These are phyloP conservation scores for Novymonas esmeraldas DNA, from an alignment of 208 protist genomes.

Conservation along the genomic window DNA sequence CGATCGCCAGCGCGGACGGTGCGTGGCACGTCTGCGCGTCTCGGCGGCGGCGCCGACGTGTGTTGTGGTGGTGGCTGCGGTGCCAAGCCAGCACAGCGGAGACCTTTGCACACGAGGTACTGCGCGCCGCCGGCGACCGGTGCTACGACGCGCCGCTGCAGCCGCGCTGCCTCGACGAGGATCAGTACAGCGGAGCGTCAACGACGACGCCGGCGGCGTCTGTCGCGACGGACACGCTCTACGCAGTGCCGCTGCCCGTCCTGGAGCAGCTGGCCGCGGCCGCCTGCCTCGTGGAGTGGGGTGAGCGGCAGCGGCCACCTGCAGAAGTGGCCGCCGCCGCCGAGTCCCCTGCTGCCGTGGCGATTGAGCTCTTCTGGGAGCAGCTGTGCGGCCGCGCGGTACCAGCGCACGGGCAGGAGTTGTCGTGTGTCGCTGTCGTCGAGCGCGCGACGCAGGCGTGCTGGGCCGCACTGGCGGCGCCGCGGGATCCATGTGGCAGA, in stretches of 20 bases:
- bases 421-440: slow-evolving; percentile 5
- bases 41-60: slow-evolving; percentile 10
- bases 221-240: background rate
- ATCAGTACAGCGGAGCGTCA: no score
- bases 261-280: slow-evolving; percentile 21
- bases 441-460: slow-evolving; percentile 4
- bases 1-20: background rate
- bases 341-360: background rate
- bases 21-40: background rate
- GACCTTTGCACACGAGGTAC: slow-evolving; percentile 8
- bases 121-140: background rate
- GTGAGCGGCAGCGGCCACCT: background rate
- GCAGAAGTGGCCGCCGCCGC: background rate
- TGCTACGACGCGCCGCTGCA: background rate
- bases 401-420: background rate
- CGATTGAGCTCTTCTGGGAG: slow-evolving; percentile 18
- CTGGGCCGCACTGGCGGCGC: background rate
- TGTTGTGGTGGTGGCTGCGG: background rate
- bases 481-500: background rate
- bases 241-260: slow-evolving; percentile 7
- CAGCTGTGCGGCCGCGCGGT: slow-evolving; percentile 19
- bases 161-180: background rate
- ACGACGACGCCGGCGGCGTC: background rate
- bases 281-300: slow-evolving; percentile 8
- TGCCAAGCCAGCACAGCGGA: slow-evolving; percentile 14